phyloP scores from a whole-genome alignment of 371 early-diverging fungal genomes.

The Blyttiomyces sp. region DNA sequence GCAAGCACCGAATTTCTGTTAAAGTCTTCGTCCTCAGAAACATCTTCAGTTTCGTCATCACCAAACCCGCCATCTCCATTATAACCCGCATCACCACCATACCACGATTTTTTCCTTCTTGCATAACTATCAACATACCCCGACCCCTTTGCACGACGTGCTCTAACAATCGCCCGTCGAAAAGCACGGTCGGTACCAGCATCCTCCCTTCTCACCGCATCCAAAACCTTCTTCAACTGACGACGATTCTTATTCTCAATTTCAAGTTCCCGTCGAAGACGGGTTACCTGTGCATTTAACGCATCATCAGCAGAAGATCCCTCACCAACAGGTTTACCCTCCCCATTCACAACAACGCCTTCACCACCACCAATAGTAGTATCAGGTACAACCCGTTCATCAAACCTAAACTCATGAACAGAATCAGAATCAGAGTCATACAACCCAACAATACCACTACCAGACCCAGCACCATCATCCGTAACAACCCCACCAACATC shows the following conservation, averaged over 20 bases:
- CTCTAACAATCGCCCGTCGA: slow-evolving; percentile 20
- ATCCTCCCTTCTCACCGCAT: slow-evolving; percentile 18
- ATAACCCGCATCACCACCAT: background rate
- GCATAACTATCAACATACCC: background rate
- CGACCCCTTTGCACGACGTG: slow-evolving; percentile 8
- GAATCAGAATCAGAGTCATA: too few relatives aligned
- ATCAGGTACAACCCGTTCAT: too few relatives aligned
- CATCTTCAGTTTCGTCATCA: background rate
- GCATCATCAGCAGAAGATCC: too few relatives aligned
- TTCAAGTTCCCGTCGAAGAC: too few relatives aligned
- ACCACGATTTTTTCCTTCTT: background rate
- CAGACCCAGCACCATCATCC: too few relatives aligned
- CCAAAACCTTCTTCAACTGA: slow-evolving; percentile 9
- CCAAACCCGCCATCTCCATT: background rate
- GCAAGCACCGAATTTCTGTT: background rate
- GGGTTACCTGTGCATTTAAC: too few relatives aligned
- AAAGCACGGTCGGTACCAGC: slow-evolving; percentile 25
- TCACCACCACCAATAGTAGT: too few relatives aligned
- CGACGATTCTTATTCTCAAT: background rate
- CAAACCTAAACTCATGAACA: too few relatives aligned
- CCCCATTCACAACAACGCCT: too few relatives aligned
- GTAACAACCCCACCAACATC: too few relatives aligned
- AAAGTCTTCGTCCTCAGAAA: background rate
- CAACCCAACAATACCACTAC: too few relatives aligned
- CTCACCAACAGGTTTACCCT: too few relatives aligned